A percentile compares a stretch with the other conserved stretches of the same genome.
Evolutionary conservation across 108 stramenopile species (phyloP).

Genomic region (Cyclotella sp.): DNA sequence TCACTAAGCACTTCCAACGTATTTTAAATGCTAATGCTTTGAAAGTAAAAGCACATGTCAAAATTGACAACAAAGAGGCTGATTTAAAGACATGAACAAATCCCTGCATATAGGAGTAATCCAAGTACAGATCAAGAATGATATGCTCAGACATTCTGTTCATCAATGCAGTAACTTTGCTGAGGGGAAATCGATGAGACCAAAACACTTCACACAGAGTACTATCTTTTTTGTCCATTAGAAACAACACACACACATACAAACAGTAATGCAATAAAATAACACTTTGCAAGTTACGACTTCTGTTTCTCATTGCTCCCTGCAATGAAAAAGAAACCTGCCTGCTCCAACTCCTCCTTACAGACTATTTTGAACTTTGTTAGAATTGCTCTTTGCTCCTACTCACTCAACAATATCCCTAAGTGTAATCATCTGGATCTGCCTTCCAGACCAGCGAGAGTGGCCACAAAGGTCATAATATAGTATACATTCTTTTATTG

Average conservation of each 20-base stretch:
- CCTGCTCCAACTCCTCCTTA: constrained; percentile 42
- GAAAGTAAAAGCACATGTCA: background rate
- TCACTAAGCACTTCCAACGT: background rate
- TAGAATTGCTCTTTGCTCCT: constrained; percentile 33
- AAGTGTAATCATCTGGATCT: constrained; percentile 47
- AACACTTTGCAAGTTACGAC: background rate
- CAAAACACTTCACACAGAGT: too few relatives aligned
- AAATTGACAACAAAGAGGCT: background rate
- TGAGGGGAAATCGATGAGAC: background rate
- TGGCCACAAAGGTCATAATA: constrained; percentile 37
- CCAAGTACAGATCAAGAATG: constrained; percentile 10
- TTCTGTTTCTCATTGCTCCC: background rate
- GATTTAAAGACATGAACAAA: constrained; percentile 9
- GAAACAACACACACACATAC: too few relatives aligned
- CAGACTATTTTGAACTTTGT: constrained; percentile 35
- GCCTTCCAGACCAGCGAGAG: constrained; percentile 43
- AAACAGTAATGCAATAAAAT: too few relatives aligned
- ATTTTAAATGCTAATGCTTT: background rate
- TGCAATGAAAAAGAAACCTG: constrained; percentile 41
- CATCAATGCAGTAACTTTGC: background rate
- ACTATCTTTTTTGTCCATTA: too few relatives aligned
- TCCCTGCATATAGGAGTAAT: background rate
- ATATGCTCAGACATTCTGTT: constrained; percentile 4
- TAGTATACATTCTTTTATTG: constrained; percentile 30
- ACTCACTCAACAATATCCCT: constrained; percentile 42